These are phyloP conservation scores for Arthroderma sp. DNA, from an alignment of 2,329 filamentous ascomycete genomes.

Conservation along the genomic window DNA sequence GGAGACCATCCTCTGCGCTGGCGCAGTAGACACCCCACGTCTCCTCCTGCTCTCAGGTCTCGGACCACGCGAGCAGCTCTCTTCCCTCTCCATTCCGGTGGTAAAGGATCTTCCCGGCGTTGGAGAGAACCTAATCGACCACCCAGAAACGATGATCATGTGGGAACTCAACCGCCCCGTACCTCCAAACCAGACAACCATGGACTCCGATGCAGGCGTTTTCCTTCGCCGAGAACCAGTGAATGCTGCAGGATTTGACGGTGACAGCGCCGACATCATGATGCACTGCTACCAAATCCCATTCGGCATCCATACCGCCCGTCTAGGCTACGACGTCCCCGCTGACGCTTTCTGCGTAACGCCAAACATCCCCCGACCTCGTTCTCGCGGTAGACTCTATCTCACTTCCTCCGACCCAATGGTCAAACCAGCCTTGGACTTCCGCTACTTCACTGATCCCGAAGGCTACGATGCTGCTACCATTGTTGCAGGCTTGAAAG, in stretches of 20 bases:
- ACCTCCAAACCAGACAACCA: constrained; percentile 69
- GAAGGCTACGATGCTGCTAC: constrained; percentile 77
- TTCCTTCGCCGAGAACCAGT: constrained; percentile 68
- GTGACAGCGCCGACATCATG: constrained; percentile 74
- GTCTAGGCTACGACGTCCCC: constrained; percentile 60
- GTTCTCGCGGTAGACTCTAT: constrained; percentile 65
- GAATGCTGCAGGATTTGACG: constrained; percentile 58
- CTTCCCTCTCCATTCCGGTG: constrained; percentile 19
- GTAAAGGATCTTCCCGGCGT: constrained; percentile 25
- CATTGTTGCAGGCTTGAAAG: constrained; percentile 63
- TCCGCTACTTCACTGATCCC: constrained; percentile 79
- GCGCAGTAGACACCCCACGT: constrained; percentile 44
- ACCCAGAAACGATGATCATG: constrained; percentile 55
- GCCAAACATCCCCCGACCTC: constrained; percentile 74
- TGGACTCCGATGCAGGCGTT: constrained; percentile 81
- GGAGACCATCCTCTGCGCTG: constrained; percentile 42
- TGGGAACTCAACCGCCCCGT: constrained; percentile 73
- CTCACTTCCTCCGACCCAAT: constrained; percentile 62
- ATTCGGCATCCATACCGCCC: constrained; percentile 73
- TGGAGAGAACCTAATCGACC: constrained; percentile 40
- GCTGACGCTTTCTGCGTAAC: constrained; percentile 86
- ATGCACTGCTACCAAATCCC: constrained; percentile 97
- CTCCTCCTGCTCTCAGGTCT: constrained; percentile 42
- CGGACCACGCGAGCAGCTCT: constrained; percentile 27
- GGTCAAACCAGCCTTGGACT: constrained; percentile 73